Conservation (phyloP, 192 early-diverging fungal genomes). For the Funneliformis geosporum region DNA sequence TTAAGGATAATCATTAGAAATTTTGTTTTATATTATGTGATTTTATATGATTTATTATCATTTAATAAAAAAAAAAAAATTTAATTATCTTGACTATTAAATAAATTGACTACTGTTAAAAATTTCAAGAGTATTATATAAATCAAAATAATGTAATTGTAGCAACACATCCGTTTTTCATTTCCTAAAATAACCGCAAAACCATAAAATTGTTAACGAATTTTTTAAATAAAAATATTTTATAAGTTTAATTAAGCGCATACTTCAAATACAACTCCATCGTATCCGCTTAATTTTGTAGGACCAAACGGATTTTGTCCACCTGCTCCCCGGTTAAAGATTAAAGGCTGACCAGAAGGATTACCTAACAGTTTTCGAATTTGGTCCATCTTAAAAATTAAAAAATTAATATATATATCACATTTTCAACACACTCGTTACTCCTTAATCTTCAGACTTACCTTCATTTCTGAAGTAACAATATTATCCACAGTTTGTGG, state of each 20-base stretch:
- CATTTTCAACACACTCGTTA: constrained; percentile 27
- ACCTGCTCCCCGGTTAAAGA: constrained; percentile 62
- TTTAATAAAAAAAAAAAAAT: no score
- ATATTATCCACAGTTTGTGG: background rate
- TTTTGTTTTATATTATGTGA: no score
- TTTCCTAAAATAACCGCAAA: constrained; percentile 37
- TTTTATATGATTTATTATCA: no score
- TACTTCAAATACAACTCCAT: constrained; percentile 59
- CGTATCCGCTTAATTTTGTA: constrained; percentile 65
- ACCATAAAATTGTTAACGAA: background rate
- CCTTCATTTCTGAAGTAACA: constrained; percentile 15
- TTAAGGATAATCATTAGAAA: no score
- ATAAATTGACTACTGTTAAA: no score
- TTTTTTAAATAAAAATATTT: background rate
- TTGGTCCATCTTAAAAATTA: constrained; percentile 30
- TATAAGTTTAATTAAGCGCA: no score
- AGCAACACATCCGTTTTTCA: constrained; percentile 62
- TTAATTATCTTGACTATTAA: no score
- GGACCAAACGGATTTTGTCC: constrained; percentile 73
- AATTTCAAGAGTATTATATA: background rate
- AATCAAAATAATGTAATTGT: constrained; percentile 57
- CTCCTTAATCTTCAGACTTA: background rate
- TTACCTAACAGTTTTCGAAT: constrained; percentile 35
- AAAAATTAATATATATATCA: constrained; percentile 34
- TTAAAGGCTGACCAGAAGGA: constrained; percentile 52